These are phyloP conservation scores for Aureobasidium sp. DNA, from an alignment of 2,329 filamentous ascomycete genomes.

Conservation along the genomic window DNA sequence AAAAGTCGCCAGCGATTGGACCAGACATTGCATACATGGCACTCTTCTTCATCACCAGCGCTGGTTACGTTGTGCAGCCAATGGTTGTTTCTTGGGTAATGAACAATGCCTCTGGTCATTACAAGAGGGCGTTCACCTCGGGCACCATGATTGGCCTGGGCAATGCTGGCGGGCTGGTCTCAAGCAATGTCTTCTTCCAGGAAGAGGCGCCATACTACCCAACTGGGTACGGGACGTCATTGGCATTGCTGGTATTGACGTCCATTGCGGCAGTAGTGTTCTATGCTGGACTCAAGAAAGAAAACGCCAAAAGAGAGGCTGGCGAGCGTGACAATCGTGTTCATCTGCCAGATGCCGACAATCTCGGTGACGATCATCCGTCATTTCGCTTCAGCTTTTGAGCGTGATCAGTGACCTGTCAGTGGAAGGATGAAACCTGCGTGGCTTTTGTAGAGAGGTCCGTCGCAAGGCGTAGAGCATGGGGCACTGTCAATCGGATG, in stretches of 20 bases:
- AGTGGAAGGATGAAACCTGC: not conserved
- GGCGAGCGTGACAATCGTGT: slow-evolving; percentile 43
- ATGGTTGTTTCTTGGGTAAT: slow-evolving; percentile 51
- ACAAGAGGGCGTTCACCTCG: slow-evolving; percentile 47
- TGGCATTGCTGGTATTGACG: slow-evolving; percentile 43
- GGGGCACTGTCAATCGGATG: not conserved
- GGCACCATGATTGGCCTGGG: slow-evolving; percentile 48
- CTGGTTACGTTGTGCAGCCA: slow-evolving; percentile 50
- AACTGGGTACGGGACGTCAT: slow-evolving; percentile 42
- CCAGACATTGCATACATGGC: slow-evolving; percentile 49
- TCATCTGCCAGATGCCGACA: slow-evolving; percentile 36
- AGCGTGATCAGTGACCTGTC: not conserved
- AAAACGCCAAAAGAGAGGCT: slow-evolving; percentile 42
- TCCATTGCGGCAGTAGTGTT: slow-evolving; percentile 36
- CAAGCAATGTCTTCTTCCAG: slow-evolving; percentile 45
- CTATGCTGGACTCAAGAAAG: slow-evolving; percentile 35
- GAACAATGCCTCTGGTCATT: slow-evolving; percentile 52
- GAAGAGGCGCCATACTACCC: slow-evolving; percentile 37
- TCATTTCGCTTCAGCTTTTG: slow-evolving; percentile 38
- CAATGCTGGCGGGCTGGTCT: slow-evolving; percentile 46
- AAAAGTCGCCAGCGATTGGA: slow-evolving; percentile 26
- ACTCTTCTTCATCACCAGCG: slow-evolving; percentile 48
- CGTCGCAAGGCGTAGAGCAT: not conserved
- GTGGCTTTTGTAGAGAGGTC: not conserved
- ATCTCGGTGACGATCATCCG: slow-evolving; percentile 48